Evolutionary conservation across 2,329 filamentous ascomycete genomes (phyloP), one percentile per base, ranked within the genome.

Genomic region (Fusarium scirpi): DNA sequence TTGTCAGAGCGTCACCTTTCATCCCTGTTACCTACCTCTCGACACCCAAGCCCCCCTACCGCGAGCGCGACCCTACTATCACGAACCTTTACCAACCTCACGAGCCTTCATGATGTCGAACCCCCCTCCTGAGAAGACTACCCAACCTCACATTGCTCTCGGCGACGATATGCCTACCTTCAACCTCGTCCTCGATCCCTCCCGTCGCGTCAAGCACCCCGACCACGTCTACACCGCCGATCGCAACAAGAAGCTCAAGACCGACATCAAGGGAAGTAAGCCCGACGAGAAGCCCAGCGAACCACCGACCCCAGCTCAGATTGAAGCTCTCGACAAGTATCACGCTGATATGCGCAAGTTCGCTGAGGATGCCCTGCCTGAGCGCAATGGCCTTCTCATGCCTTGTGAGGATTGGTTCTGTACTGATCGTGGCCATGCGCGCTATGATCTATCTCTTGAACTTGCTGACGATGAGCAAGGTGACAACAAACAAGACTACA

Each of bases 301-400:
- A 16, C 13, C 34, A 27, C 34, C n/a, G 11, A 43, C 34, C 12
- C 18, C 24, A 7, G n/a, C 49, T 10, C n/a, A 20, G 13, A 53
- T 27, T 5, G 20, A 43, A 25, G 49, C 49, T 6, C 49, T 53
- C n/a, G 34, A 43, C 13, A 20, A 53, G 4, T 53, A 53, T 11
- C 49, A 53, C 34, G 49, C n/a, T 25, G 34, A 53, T 16, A 53
- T 53, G 24, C 49, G 49, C 24, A 41, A 43, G 34, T 18, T 53
- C 9, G 49, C 34, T 12, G 49, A 53, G 10, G 24, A 41, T 22
- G 25, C 34, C 24, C 16, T 53, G 49, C 49, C 34, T 11, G n/a
- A 27, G 13, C 24, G 32, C 6, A 6, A 16, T n/a, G n/a, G 49
- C 7, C 49, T 53, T n/a, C 24, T 34, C 10, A 10, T 53, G 43